These are phyloP conservation scores for Paulownia fortunei DNA, from an alignment of 257 asterid species.

Conservation along the genomic window DNA sequence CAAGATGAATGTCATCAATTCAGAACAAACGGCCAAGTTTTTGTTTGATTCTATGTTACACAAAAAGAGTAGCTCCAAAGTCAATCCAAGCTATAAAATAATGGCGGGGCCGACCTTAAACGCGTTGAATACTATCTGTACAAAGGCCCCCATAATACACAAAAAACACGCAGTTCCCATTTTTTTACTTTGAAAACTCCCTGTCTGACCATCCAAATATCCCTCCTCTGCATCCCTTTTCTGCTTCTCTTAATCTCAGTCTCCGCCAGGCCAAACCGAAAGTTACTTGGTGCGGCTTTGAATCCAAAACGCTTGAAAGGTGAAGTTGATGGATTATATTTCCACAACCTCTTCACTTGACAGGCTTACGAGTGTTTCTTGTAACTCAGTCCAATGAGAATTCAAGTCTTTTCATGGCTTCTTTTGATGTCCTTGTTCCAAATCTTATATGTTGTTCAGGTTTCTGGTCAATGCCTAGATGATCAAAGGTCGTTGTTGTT, in stretches of 20 bases:
- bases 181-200: constrained; percentile 8
- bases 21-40: constrained; percentile 23
- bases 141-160: neutral
- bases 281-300: neutral
- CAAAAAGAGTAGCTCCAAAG: constrained; percentile 31
- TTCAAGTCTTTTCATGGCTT: constrained; percentile 42
- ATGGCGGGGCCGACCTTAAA: constrained; percentile 37
- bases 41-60: neutral
- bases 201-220: constrained; percentile 30
- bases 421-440: constrained; percentile 42
- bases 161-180: constrained; percentile 26
- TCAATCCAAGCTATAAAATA: constrained; percentile 28
- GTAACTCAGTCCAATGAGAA: constrained; percentile 55
- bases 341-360: constrained; percentile 18
- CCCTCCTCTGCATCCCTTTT: constrained; percentile 22
- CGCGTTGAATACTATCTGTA: constrained; percentile 42
- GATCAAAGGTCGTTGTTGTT: constrained; percentile 51
- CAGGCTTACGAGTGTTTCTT: constrained; percentile 39
- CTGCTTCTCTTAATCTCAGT: constrained; percentile 20
- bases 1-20: neutral
- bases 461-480: constrained; percentile 49
- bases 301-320: constrained; percentile 1
- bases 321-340: constrained; percentile 38
- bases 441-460: constrained; percentile 2
- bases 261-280: constrained; percentile 17